These are phyloP conservation scores for Syzygium aromaticum DNA, from an alignment of 345 rosid genomes.

Conservation along the genomic window DNA sequence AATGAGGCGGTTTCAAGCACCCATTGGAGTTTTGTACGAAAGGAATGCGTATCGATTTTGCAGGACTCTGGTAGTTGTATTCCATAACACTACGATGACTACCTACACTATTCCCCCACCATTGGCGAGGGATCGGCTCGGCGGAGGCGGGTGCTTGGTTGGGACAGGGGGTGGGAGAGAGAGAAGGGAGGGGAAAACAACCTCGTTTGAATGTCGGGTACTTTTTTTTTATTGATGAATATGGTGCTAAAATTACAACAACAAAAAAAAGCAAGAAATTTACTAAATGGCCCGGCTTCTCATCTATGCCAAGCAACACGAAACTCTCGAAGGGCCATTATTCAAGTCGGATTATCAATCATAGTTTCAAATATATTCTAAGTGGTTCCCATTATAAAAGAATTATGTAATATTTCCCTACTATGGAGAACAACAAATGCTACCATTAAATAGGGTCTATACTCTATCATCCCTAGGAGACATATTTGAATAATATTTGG, in stretches of 20 bases:
- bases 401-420: neutral
- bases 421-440: neutral
- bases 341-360: too few species aligned
- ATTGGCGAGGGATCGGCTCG: accelerated
- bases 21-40: neutral
- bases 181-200: neutral
- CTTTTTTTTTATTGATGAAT: neutral
- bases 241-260: neutral
- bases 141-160: too few species aligned
- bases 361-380: too few species aligned
- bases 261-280: too few species aligned
- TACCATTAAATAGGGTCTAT: neutral
- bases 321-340: too few species aligned
- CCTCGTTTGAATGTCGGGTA: neutral
- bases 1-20: neutral
- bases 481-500: too few species aligned
- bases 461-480: neutral
- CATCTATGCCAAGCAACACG: neutral
- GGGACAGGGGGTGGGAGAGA: neutral
- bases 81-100: neutral
- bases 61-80: neutral
- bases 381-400: too few species aligned
- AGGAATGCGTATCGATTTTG: neutral
- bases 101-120: neutral
- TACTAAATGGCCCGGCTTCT: too few species aligned